Evolutionary conservation across 306 rosid species (phyloP), one percentile per base, ranked within the genome.

Genomic region (Rubus idaeus): DNA sequence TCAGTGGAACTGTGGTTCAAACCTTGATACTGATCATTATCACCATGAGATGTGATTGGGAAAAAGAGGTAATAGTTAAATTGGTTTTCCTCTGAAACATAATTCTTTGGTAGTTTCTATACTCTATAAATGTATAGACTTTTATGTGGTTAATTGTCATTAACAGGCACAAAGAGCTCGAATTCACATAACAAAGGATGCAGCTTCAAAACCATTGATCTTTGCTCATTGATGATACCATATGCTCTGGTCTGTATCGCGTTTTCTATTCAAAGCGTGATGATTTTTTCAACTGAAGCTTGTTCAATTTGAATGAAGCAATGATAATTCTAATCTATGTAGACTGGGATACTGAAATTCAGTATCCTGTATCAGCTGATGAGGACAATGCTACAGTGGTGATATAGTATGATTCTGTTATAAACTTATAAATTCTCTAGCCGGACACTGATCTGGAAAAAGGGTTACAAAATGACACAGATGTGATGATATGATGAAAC

Each of bases 1-100:
- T 91, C 73, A 46, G 86, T 58, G 94, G 94, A 72, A 89, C 92
- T 14, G 76, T 89, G 67, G 88, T 86, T 83, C 94, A 84, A 76
- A 89, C 97, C 57, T 51, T 81, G 60, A 79, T 86, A 60, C 76
- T 91, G 78, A 11, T 61, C 1, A 2, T 77, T 35, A 77, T 88
- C 67, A 89, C 91, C 17, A 12, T 81, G 75, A 83, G 86, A 79
- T 86, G 84, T 51, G 84, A 91, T 69, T 91, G 94, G 97, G 89
- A 75, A 70, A 80, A 75, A 42, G 90, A 86, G 91, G 92, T 91
- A 79, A 63, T 17, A 14, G 12, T 10, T 17, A 9, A 62, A 50
- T 50, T 49, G 60, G 8, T 47, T 39, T 70, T 45, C 9, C 42
- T 47, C 13, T 18, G 53, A 60, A 53, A 74, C 5, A 52, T 5